These are phyloP conservation scores for Reticulascus tulasneorum DNA, from an alignment of 2,329 filamentous ascomycete genomes.

Conservation along the genomic window DNA sequence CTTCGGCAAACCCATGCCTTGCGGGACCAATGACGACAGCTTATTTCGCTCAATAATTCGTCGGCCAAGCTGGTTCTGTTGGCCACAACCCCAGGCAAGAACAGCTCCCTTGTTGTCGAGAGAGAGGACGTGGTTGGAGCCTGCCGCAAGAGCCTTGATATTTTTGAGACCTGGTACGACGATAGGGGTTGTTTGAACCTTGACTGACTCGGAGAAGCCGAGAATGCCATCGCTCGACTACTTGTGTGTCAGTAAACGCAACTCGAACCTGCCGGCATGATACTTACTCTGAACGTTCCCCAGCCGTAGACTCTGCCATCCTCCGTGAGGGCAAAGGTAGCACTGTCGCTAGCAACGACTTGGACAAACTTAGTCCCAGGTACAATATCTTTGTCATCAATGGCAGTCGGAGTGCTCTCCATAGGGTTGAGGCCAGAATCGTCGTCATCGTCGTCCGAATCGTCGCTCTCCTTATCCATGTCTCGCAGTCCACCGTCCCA, in stretches of 20 bases:
- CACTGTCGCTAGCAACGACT: constrained; percentile 69
- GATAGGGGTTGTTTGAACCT: constrained; percentile 41
- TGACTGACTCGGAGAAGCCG: constrained; percentile 54
- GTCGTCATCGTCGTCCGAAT: constrained; percentile 47
- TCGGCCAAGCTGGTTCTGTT: constrained; percentile 63
- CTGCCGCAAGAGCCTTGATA: constrained; percentile 59
- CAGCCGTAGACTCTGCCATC: constrained; percentile 76
- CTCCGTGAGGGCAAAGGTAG: constrained; percentile 71
- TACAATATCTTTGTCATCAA: constrained; percentile 56
- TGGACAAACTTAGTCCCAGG: constrained; percentile 59
- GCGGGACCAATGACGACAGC: constrained; percentile 56
- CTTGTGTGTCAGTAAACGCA: background rate
- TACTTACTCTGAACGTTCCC: constrained; percentile 65
- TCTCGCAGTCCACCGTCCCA: constrained; percentile 63
- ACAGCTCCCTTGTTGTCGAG: constrained; percentile 62
- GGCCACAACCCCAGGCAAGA: constrained; percentile 67
- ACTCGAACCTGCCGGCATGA: background rate
- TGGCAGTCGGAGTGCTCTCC: constrained; percentile 62
- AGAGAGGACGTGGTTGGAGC: constrained; percentile 68
- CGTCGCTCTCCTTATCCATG: constrained; percentile 36
- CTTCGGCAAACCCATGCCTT: constrained; percentile 60
- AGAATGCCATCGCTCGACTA: constrained; percentile 58
- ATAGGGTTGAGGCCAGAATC: constrained; percentile 66
- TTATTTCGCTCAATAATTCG: constrained; percentile 57
- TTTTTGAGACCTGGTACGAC: constrained; percentile 59